Conservation (phyloP, 1,139 yeast genomes). For the Sugiyamaella neomexicana region DNA sequence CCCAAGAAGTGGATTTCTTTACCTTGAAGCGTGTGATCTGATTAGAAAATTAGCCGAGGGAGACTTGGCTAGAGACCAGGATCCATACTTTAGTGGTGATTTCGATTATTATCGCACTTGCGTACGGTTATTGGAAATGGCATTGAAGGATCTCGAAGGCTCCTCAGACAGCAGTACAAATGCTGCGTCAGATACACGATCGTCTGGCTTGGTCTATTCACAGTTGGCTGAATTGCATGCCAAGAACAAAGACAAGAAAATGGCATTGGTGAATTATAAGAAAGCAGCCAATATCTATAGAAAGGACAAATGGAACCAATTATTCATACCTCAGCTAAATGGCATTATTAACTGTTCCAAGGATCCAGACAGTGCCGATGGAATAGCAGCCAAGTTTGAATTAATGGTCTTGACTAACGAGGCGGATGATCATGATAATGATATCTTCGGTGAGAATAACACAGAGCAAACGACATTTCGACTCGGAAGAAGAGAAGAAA, state of each 20-base stretch:
- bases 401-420: conserved; percentile 14
- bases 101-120: conserved; percentile 30
- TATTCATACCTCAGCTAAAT: conserved; percentile 27
- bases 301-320: conserved; percentile 32
- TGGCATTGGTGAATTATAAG: conserved; percentile 41
- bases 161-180: background rate
- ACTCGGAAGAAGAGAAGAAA: conserved; percentile 15
- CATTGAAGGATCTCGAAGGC: conserved; percentile 28
- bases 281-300: conserved; percentile 32
- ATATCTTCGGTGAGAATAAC: conserved; percentile 4
- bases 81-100: conserved; percentile 26
- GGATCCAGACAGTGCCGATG: conserved; percentile 16
- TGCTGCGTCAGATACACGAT: conserved; percentile 27
- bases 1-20: conserved; percentile 52
- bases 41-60: conserved; percentile 28
- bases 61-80: conserved; percentile 22
- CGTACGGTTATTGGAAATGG: conserved; percentile 31
- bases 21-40: conserved; percentile 43
- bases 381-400: conserved; percentile 17
- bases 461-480: background rate
- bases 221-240: conserved; percentile 52
- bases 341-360: conserved; percentile 27
- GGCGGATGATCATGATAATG: background rate
- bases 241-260: conserved; percentile 38
- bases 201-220: conserved; percentile 48